Percentiles rank a stretch among this genome's conserved stretches.
phyloP scores from a whole-genome alignment of 108 stramenopile species.

The Seminavis robusta region DNA sequence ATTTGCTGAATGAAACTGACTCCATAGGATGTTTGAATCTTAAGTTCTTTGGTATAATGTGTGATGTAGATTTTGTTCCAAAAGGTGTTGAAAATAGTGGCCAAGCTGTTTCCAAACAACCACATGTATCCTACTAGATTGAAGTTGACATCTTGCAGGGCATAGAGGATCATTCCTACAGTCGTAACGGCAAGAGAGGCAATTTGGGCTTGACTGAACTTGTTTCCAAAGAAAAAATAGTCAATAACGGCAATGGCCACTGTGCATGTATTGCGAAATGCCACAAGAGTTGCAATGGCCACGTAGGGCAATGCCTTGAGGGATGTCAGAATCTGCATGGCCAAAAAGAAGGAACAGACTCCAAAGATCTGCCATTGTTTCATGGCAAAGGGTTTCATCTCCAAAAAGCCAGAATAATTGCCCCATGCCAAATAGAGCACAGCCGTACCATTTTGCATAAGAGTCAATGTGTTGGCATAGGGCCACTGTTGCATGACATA shows the following conservation, averaged over 20 bases:
- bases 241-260: slow-evolving; percentile 16
- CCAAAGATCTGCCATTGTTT: slow-evolving; percentile 18
- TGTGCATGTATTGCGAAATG: slow-evolving; percentile 18
- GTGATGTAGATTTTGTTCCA: slow-evolving; percentile 25
- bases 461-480: slow-evolving; percentile 16
- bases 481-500: slow-evolving; percentile 17
- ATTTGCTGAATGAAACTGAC: slow-evolving; percentile 22
- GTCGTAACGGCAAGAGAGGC: slow-evolving; percentile 8
- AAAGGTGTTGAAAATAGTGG: slow-evolving; percentile 19
- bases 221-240: slow-evolving; percentile 15
- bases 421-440: slow-evolving; percentile 3
- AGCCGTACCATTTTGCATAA: slow-evolving; percentile 14
- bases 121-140: slow-evolving; percentile 14
- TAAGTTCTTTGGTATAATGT: slow-evolving; percentile 22
- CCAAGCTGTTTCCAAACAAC: slow-evolving; percentile 13
- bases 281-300: slow-evolving; percentile 19
- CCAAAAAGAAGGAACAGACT: slow-evolving; percentile 8
- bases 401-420: slow-evolving; percentile 6
- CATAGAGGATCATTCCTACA: slow-evolving; percentile 21
- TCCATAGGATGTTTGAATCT: slow-evolving; percentile 23
- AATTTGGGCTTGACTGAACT: slow-evolving; percentile 12
- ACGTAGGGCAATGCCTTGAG: slow-evolving; percentile 23
- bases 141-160: slow-evolving; percentile 20
- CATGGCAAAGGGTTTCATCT: slow-evolving; percentile 15
- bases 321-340: slow-evolving; percentile 21